Conservation (phyloP, 495 filamentous ascomycete genomes). For the Oidiodendron maius region DNA sequence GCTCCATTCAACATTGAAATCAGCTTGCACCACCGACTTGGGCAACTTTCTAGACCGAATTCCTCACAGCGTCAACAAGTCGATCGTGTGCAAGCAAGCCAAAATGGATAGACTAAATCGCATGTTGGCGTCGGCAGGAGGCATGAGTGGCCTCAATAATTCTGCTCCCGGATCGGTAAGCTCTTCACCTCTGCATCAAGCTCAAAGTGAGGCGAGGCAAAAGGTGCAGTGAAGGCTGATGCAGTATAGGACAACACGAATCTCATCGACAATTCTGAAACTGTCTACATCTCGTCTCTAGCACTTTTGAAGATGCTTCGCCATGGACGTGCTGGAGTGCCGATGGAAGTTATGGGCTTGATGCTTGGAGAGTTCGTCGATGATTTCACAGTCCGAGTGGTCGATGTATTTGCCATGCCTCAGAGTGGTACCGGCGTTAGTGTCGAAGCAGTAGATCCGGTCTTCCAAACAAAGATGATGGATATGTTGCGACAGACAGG, state of each 20-base stretch:
- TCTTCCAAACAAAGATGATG: slow-evolving; percentile 99
- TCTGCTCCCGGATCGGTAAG: slow-evolving; percentile 73
- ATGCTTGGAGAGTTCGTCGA: slow-evolving; percentile 99
- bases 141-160: slow-evolving; percentile 66
- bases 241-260: slow-evolving; percentile 66
- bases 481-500: slow-evolving; percentile 97
- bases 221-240: too few species aligned
- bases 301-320: slow-evolving; percentile 97
- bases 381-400: slow-evolving; percentile 95
- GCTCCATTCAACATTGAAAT: slow-evolving; percentile 9
- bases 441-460: slow-evolving; percentile 95
- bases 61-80: background rate
- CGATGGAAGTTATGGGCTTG: slow-evolving; percentile 99
- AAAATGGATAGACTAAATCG: slow-evolving; percentile 82
- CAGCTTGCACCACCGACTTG: slow-evolving; percentile 12
- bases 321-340: slow-evolving; percentile 93
- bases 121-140: slow-evolving; percentile 73
- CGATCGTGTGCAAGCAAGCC: background rate
- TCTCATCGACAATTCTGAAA: slow-evolving; percentile 97
- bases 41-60: background rate
- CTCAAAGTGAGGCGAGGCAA: slow-evolving; percentile 12
- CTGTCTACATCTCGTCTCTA: slow-evolving; percentile 96
- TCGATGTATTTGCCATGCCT: slow-evolving; percentile 99
- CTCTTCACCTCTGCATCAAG: slow-evolving; percentile 18
- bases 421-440: slow-evolving; percentile 97